phyloP scores from a whole-genome alignment of 2,329 filamentous ascomycete species.

The Xylariaceae sp. region DNA sequence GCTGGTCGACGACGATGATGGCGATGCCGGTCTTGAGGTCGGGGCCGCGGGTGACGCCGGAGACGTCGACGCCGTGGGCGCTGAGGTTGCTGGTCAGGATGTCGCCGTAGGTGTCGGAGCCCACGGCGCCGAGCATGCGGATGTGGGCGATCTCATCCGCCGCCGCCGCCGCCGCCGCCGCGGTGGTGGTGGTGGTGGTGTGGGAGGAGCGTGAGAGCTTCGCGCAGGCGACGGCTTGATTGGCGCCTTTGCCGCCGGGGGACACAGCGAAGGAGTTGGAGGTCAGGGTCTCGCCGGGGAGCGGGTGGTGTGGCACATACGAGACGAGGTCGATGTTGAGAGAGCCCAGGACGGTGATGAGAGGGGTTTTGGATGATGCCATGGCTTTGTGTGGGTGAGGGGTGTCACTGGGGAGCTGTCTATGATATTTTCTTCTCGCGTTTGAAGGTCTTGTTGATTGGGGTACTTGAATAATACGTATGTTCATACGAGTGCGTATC shows the following conservation, averaged over 20 bases:
- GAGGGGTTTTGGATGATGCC: conserved; percentile 28
- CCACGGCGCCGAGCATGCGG: conserved; percentile 71
- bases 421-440: too few species aligned
- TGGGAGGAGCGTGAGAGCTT: conserved; percentile 64
- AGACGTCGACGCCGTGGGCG: conserved; percentile 58
- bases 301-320: conserved; percentile 76
- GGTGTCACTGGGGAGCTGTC: not conserved
- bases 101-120: conserved; percentile 61
- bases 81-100: conserved; percentile 55
- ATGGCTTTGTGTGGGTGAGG: conserved; percentile 1
- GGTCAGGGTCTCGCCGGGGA: conserved; percentile 82
- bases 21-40: conserved; percentile 63
- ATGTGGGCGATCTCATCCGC: conserved; percentile 38
- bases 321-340: conserved; percentile 94
- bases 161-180: conserved; percentile 30
- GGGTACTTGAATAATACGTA: not conserved
- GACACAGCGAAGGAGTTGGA: conserved; percentile 73
- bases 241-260: conserved; percentile 90
- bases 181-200: conserved; percentile 22
- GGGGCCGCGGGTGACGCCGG: conserved; percentile 40
- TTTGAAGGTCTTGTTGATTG: too few species aligned
- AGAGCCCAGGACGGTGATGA: conserved; percentile 83
- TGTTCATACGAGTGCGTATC: not conserved
- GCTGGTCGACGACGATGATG: conserved; percentile 71
- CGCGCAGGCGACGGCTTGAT: conserved; percentile 87